A percentile compares a stretch with the other conserved stretches of the same genome.
phyloP scores from a whole-genome alignment of 306 rosid genomes.

The Datisca glomerata region DNA sequence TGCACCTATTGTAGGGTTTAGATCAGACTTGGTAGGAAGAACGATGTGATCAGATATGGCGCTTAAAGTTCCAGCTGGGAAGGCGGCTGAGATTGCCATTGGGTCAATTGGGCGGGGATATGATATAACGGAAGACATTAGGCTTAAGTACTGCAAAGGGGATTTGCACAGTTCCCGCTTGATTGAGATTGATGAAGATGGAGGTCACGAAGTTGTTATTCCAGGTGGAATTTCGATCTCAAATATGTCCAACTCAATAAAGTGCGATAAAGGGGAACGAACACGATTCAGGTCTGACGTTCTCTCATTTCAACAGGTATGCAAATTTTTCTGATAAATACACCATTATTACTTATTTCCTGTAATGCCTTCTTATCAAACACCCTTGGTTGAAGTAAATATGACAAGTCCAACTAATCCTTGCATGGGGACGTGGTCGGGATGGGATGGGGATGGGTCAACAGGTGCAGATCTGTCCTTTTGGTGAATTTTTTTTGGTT shows the following conservation, averaged over 20 bases:
- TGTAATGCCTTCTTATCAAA: no score
- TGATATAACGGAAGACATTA: constrained; percentile 58
- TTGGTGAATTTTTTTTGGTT: no score
- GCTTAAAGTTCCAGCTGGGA: constrained; percentile 43
- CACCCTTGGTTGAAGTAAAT: no score
- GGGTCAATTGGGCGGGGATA: constrained; percentile 87
- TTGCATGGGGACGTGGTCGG: no score
- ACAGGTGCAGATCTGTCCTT: no score
- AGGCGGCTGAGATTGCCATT: constrained; percentile 79
- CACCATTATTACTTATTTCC: no score
- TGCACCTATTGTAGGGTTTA: no score
- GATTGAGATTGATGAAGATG: constrained; percentile 61
- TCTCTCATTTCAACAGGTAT: constrained; percentile 96
- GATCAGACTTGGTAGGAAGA: no score
- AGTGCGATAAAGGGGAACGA: constrained; percentile 95
- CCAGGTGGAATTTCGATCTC: constrained; percentile 72
- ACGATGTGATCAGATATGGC: constrained; percentile 69
- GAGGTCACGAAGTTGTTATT: constrained; percentile 52
- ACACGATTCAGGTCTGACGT: constrained; percentile 93
- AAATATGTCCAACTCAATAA: constrained; percentile 69
- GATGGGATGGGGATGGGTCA: no score
- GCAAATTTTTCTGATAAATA: no score
- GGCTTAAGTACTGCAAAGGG: constrained; percentile 88
- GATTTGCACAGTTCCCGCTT: constrained; percentile 39
- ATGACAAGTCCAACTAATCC: no score